phyloP scores from a whole-genome alignment of 2,329 filamentous ascomycete genomes.

The Emericellopsis cladophorae region DNA sequence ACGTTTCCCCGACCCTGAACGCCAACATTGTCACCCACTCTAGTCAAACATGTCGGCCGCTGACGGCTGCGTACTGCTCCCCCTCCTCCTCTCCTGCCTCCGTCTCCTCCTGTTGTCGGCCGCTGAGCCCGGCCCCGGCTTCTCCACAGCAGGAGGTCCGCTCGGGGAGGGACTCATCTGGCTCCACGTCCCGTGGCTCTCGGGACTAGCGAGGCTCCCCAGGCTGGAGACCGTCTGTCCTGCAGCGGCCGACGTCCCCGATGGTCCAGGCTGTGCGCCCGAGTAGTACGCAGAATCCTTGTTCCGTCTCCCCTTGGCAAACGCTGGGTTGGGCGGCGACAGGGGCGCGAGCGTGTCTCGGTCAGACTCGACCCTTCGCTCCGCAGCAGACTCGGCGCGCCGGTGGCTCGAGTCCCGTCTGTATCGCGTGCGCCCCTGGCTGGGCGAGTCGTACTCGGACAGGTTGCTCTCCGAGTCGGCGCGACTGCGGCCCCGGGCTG shows the following conservation, averaged over 20 bases:
- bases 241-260: slow-evolving; percentile 24
- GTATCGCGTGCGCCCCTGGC: slow-evolving; percentile 32
- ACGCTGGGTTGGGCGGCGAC: slow-evolving; percentile 40
- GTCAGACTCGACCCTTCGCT: slow-evolving; percentile 26
- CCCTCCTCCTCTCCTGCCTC: slow-evolving; percentile 38
- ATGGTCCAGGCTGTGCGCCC: slow-evolving; percentile 28
- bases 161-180: slow-evolving; percentile 34
- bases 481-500: slow-evolving; percentile 27
- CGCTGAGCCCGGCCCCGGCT: slow-evolving; percentile 17
- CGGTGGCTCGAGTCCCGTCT: slow-evolving; percentile 38
- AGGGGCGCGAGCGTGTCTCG: background rate
- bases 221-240: slow-evolving; percentile 32
- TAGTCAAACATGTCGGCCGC: slow-evolving; percentile 25
- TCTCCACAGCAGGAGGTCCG: slow-evolving; percentile 16
- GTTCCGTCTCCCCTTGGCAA: slow-evolving; percentile 39
- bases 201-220: slow-evolving; percentile 28
- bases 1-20: background rate
- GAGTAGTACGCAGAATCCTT: slow-evolving; percentile 54
- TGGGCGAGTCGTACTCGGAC: slow-evolving; percentile 41
- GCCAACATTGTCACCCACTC: background rate
- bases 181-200: slow-evolving; percentile 41
- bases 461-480: slow-evolving; percentile 42
- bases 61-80: slow-evolving; percentile 18
- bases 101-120: slow-evolving; percentile 42
- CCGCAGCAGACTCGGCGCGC: slow-evolving; percentile 31